Evolutionary conservation across 176 grass and related monocot species (phyloP).

Genomic region (Bolboschoenus planiculmis): DNA sequence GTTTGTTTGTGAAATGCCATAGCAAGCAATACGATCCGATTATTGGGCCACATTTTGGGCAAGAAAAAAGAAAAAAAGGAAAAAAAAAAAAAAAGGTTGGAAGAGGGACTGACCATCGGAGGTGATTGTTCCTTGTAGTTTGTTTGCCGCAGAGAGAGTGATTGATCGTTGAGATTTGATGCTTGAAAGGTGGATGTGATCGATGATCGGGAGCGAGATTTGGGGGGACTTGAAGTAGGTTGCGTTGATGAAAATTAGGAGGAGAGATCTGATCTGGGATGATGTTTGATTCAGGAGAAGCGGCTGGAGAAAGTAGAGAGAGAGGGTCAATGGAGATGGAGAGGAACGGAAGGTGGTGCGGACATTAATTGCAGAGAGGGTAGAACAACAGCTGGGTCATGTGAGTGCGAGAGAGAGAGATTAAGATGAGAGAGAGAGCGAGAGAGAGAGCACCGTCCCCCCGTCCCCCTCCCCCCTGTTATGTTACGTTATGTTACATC

Average conservation of each 20-base stretch:
- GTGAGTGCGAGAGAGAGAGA: neutral
- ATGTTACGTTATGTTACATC: too few relatives aligned
- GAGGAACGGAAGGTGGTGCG: neutral
- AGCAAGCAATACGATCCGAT: neutral
- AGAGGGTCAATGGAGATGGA: slow-evolving; percentile 7
- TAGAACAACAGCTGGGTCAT: neutral
- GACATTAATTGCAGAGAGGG: neutral
- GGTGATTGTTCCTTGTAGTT: neutral
- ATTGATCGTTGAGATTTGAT: neutral
- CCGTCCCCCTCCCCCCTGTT: too few relatives aligned
- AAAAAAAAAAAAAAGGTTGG: neutral
- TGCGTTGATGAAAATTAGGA: neutral
- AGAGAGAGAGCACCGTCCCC: neutral
- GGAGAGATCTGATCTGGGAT: neutral
- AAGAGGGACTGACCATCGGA: neutral
- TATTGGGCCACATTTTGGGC: neutral
- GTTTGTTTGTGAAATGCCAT: neutral
- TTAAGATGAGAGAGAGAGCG: neutral
- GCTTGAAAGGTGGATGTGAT: neutral
- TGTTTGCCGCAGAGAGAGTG: neutral
- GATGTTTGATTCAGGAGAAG: neutral
- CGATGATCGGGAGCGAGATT: neutral
- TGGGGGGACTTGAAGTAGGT: neutral
- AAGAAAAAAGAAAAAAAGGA: neutral
- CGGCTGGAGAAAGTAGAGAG: neutral